phyloP scores from a whole-genome alignment of 2,329 filamentous ascomycete genomes.

The Intubia oerlemansii region DNA sequence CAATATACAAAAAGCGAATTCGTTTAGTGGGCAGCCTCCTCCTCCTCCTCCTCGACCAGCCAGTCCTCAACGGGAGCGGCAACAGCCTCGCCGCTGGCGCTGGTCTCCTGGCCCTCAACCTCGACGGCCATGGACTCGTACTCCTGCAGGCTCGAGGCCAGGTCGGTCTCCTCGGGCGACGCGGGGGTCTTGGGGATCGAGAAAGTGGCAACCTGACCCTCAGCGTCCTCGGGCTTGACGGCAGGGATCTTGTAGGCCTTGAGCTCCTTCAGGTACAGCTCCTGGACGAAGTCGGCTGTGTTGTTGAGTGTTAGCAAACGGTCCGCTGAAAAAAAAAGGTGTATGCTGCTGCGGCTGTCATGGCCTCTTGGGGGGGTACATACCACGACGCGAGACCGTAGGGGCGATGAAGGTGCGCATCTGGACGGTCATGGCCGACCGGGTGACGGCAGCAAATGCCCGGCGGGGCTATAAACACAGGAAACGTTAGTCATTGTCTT shows the following conservation, averaged over 20 bases:
- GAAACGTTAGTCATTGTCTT: no score
- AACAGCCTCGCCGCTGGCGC: conserved; percentile 33
- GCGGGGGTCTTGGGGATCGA: conserved; percentile 54
- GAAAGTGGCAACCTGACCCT: conserved; percentile 85
- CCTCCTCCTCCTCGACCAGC: conserved; percentile 63
- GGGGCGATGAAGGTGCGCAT: conserved; percentile 30
- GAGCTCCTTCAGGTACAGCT: conserved; percentile 91
- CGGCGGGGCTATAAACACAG: conserved; percentile 22
- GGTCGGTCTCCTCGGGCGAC: conserved; percentile 85
- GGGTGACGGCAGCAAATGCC: conserved; percentile 21
- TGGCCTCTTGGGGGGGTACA: no score
- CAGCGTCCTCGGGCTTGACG: conserved; percentile 68
- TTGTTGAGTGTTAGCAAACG: conserved; percentile 9
- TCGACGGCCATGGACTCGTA: conserved; percentile 92
- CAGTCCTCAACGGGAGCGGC: conserved; percentile 44
- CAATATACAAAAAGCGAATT: no score
- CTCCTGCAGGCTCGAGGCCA: conserved; percentile 75
- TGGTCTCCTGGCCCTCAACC: conserved; percentile 66
- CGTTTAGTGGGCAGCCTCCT: conserved; percentile 21
- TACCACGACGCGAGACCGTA: conserved; percentile 31
- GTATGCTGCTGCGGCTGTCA: no score
- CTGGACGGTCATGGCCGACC: conserved; percentile 15
- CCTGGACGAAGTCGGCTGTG: conserved; percentile 86
- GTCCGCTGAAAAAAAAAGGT: no score
- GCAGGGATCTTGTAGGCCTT: conserved; percentile 79